Evolutionary conservation across 371 early-diverging fungal genomes (phyloP).

Genomic region (Rhizopus delemar): DNA sequence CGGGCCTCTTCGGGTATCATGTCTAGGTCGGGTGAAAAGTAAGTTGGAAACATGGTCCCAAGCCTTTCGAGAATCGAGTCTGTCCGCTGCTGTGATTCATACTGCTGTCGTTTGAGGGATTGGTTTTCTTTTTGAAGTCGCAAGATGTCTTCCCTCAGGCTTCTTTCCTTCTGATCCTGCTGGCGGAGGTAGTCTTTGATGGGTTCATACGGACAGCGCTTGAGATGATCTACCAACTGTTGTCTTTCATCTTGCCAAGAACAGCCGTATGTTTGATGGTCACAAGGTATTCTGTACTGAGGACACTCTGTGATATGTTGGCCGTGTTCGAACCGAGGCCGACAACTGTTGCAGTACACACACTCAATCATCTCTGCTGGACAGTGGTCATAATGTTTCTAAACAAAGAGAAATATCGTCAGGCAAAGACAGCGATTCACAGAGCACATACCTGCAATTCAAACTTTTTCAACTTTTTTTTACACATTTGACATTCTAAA

Average conservation of each 20-base stretch:
- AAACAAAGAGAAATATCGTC: neutral
- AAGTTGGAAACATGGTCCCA: slow-evolving; percentile 42
- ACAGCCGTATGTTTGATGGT: slow-evolving; percentile 61
- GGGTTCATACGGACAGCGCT: slow-evolving; percentile 61
- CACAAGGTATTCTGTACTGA: slow-evolving; percentile 51
- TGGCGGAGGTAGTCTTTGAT: slow-evolving; percentile 57
- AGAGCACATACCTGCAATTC: slow-evolving; percentile 46
- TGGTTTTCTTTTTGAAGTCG: slow-evolving; percentile 47
- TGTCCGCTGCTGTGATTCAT: slow-evolving; percentile 45
- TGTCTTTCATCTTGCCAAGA: slow-evolving; percentile 60
- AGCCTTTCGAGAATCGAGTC: slow-evolving; percentile 43
- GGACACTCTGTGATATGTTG: slow-evolving; percentile 59
- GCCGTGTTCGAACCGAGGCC: slow-evolving; percentile 50
- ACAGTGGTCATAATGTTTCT: slow-evolving; percentile 64
- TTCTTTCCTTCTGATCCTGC: slow-evolving; percentile 49
- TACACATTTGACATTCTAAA: slow-evolving; percentile 66
- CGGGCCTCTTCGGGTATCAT: slow-evolving; percentile 27
- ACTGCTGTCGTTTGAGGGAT: slow-evolving; percentile 46
- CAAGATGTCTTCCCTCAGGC: slow-evolving; percentile 49
- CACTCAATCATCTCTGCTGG: slow-evolving; percentile 62
- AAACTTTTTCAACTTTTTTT: slow-evolving; percentile 47
- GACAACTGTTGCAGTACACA: slow-evolving; percentile 57
- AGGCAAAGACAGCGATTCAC: no score
- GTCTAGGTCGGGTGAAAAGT: slow-evolving; percentile 29
- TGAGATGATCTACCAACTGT: slow-evolving; percentile 40